phyloP scores from a whole-genome alignment of 495 filamentous ascomycete genomes.

The Penicillium paxilli region DNA sequence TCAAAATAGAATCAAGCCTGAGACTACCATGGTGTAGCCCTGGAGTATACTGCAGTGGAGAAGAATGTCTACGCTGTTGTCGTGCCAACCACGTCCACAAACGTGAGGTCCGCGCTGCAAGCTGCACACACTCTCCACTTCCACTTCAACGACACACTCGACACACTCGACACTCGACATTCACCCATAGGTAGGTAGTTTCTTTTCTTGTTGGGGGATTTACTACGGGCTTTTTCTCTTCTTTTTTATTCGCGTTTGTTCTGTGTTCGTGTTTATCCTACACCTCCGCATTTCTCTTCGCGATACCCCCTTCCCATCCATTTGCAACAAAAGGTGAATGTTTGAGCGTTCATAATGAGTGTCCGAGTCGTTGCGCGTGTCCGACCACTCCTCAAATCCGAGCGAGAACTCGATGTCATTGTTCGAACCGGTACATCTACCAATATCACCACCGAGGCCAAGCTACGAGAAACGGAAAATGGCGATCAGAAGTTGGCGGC shows the following conservation, averaged over 20 bases:
- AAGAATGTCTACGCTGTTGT: constrained; percentile 22
- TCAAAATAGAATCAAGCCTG: too few species aligned
- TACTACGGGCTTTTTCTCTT: constrained; percentile 10
- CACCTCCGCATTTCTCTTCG: neutral
- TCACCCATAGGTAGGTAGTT: constrained; percentile 23
- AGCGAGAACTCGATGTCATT: constrained; percentile 82
- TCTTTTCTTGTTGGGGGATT: constrained; percentile 15
- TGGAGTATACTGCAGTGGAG: too few species aligned
- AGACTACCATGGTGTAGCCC: too few species aligned
- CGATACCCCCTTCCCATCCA: neutral
- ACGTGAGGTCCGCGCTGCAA: too few species aligned
- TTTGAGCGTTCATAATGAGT: constrained; percentile 38
- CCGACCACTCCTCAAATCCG: constrained; percentile 79
- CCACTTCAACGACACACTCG: constrained; percentile 14
- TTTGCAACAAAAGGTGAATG: constrained; percentile 23
- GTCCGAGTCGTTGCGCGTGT: constrained; percentile 89
- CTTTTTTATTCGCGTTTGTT: constrained; percentile 1
- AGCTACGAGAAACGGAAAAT: constrained; percentile 25
- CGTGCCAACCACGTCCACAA: constrained; percentile 33
- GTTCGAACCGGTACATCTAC: constrained; percentile 56
- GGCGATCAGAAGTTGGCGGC: constrained; percentile 39
- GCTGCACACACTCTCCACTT: constrained; percentile 6
- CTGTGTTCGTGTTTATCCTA: constrained; percentile 3
- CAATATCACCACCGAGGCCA: constrained; percentile 19
- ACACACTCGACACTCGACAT: too few species aligned